These are phyloP conservation scores for Tetradesmus lagerheimii DNA, from an alignment of 139 green algal genomes.

Conservation along the genomic window DNA sequence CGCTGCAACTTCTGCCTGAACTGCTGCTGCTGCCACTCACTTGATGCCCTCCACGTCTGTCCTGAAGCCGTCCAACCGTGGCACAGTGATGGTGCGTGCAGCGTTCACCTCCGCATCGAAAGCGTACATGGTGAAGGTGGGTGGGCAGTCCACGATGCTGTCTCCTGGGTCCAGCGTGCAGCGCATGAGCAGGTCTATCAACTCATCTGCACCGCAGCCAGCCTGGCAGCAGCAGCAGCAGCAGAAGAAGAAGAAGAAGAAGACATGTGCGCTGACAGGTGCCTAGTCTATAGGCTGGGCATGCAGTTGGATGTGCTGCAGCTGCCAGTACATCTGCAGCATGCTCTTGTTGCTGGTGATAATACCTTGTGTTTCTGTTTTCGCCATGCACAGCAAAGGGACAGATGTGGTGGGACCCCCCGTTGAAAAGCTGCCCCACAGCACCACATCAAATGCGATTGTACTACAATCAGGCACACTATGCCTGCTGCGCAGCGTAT, in stretches of 20 bases:
- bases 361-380: too few relatives aligned
- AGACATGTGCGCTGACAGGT: background rate
- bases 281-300: background rate
- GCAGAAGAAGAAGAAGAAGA: background rate
- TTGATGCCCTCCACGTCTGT: conserved; percentile 89
- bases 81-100: conserved; percentile 88
- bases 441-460: too few relatives aligned
- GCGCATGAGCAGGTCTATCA: conserved; percentile 97
- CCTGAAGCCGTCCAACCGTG: conserved; percentile 85
- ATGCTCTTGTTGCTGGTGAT: background rate
- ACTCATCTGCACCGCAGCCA: conserved; percentile 94
- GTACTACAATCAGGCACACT: too few relatives aligned
- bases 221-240: conserved; percentile 72
- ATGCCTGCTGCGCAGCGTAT: background rate
- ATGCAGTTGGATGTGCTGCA: background rate
- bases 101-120: conserved; percentile 98
- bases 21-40: conserved; percentile 51
- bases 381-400: too few relatives aligned
- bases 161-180: conserved; percentile 95
- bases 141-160: conserved; percentile 93
- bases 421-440: too few relatives aligned
- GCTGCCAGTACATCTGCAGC: background rate
- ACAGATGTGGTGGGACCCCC: too few relatives aligned
- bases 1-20: too few relatives aligned
- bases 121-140: conserved; percentile 98